Evolutionary conservation across 495 filamentous ascomycete species (phyloP).

Genomic region (Hyaloscypha bicolor): DNA sequence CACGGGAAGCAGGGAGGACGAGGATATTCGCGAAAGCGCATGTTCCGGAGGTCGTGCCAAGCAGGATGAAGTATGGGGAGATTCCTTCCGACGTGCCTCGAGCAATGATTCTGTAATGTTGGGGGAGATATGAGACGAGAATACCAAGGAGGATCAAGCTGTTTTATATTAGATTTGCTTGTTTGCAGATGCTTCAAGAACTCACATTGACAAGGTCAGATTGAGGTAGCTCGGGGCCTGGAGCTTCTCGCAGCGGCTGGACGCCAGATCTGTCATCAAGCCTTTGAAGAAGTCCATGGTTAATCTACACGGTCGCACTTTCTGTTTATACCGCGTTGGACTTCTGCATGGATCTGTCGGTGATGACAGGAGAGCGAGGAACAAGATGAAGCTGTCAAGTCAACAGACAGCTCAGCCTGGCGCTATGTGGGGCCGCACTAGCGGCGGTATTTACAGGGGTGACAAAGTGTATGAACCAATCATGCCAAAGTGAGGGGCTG

Average conservation of each 20-base stretch:
- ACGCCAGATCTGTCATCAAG: conserved; percentile 9
- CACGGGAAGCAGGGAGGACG: conserved; percentile 72
- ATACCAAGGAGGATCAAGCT: conserved; percentile 90
- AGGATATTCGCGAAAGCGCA: conserved; percentile 91
- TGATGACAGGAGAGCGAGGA: not conserved
- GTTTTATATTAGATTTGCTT: not conserved
- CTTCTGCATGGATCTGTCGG: not conserved
- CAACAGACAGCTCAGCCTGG: not conserved
- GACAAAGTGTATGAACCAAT: too few relatives aligned
- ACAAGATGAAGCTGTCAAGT: not conserved
- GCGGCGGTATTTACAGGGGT: not conserved
- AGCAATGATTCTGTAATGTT: conserved; percentile 87
- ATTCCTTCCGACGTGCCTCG: conserved; percentile 92
- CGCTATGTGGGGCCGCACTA: not conserved
- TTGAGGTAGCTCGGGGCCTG: conserved; percentile 58
- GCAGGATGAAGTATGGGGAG: conserved; percentile 89
- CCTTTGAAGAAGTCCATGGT: conserved; percentile 23
- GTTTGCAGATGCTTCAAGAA: not conserved
- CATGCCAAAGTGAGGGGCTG: too few relatives aligned
- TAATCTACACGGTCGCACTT: not conserved
- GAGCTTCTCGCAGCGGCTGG: conserved; percentile 49
- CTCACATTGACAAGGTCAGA: conserved; percentile 49
- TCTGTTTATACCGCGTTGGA: not conserved
- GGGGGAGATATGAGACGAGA: conserved; percentile 89
- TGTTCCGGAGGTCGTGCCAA: conserved; percentile 86